A percentile compares a stretch with the other conserved stretches of the same genome.
These are phyloP conservation scores for Chaetomiaceae sp. DNA, from an alignment of 2,329 filamentous ascomycete genomes.

Conservation along the genomic window DNA sequence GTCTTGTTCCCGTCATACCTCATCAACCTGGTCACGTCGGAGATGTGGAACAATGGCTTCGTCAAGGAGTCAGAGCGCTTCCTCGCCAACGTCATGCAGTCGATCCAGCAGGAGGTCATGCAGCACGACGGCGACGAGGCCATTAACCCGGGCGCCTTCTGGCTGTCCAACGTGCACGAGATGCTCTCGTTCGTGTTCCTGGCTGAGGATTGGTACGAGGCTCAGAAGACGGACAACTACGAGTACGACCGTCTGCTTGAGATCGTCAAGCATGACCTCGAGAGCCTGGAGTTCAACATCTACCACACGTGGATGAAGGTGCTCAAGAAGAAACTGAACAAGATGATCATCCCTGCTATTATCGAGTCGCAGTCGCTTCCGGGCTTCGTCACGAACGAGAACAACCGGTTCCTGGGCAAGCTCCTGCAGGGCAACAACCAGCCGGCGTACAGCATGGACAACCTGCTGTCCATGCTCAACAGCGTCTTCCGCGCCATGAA, in stretches of 20 bases:
- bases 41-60: constrained; percentile 99
- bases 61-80: constrained; percentile 99
- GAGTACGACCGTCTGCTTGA: constrained; percentile 96
- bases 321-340: constrained; percentile 96
- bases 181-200: constrained; percentile 99
- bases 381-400: constrained; percentile 97
- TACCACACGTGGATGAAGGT: constrained; percentile 99
- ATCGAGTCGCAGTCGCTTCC: constrained; percentile 98
- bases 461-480: constrained; percentile 89
- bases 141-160: constrained; percentile 95
- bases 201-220: constrained; percentile 98
- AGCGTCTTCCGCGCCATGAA: constrained; percentile 99
- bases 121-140: constrained; percentile 96
- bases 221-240: constrained; percentile 98
- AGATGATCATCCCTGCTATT: constrained; percentile 99
- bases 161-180: constrained; percentile 98
- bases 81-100: constrained; percentile 98
- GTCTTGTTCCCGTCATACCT: constrained; percentile 97
- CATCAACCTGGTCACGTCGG: constrained; percentile 96
- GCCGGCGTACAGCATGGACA: constrained; percentile 99
- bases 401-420: constrained; percentile 96
- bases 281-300: constrained; percentile 98
- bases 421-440: constrained; percentile 82
- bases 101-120: constrained; percentile 99
- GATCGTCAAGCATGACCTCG: constrained; percentile 98